Conservation (phyloP, 2,329 filamentous ascomycete species). For the Dothistroma pini region DNA sequence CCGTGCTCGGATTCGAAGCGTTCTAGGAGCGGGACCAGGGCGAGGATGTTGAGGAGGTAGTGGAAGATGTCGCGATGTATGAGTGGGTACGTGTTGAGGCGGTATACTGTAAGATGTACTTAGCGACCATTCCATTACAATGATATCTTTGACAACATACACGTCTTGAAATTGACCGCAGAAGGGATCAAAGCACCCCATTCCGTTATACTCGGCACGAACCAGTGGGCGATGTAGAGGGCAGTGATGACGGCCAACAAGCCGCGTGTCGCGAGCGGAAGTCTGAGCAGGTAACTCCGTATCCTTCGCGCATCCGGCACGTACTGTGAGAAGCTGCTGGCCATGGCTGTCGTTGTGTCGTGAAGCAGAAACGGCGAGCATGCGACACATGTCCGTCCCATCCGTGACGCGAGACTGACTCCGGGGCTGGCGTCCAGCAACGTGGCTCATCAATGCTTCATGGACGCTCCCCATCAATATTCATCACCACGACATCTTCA, state of each 20-base stretch:
- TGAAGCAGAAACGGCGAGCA: background rate
- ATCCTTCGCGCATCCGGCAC: conserved; percentile 69
- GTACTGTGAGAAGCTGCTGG: conserved; percentile 1
- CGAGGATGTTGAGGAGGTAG: conserved; percentile 71
- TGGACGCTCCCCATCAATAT: background rate
- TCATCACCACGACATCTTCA: background rate
- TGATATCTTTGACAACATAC: conserved; percentile 50
- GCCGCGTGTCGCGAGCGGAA: conserved; percentile 82
- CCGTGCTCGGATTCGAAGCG: conserved; percentile 91
- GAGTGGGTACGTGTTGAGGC: conserved; percentile 87
- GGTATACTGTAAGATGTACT: conserved; percentile 64
- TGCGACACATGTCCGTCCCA: background rate
- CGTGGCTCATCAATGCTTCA: conserved; percentile 5
- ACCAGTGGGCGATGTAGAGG: conserved; percentile 67
- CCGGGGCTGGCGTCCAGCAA: background rate
- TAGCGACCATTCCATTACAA: background rate
- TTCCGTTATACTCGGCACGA: conserved; percentile 67
- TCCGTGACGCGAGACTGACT: background rate
- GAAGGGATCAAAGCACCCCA: conserved; percentile 78
- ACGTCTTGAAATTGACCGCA: conserved; percentile 65
- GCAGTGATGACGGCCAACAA: conserved; percentile 63
- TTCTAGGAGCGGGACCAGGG: conserved; percentile 82
- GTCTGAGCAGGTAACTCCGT: conserved; percentile 74
- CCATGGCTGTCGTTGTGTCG: conserved; percentile 1
- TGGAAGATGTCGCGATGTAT: conserved; percentile 82